These are phyloP conservation scores for Cyclotella sp. DNA, from an alignment of 108 stramenopile species.

Conservation along the genomic window DNA sequence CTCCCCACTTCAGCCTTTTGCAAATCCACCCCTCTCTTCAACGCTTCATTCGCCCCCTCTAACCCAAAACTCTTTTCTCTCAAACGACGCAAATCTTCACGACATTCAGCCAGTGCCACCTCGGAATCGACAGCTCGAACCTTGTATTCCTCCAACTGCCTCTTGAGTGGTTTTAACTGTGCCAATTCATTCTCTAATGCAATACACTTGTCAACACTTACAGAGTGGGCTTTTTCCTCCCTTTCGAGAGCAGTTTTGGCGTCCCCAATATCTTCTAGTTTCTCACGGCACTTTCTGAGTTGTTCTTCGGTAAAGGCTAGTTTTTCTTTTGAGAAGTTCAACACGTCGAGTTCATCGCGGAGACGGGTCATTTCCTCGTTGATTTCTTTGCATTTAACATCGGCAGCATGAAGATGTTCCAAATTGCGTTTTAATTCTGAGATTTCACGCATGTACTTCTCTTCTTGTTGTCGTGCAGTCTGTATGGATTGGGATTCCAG, in stretches of 20 bases:
- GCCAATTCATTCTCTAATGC: conserved; percentile 77
- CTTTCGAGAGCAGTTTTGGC: conserved; percentile 71
- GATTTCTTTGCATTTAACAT: conserved; percentile 35
- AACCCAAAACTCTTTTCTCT: conserved; percentile 51
- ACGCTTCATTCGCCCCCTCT: conserved; percentile 51
- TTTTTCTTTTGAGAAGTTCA: conserved; percentile 63
- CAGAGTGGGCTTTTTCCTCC: conserved; percentile 81
- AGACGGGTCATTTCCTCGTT: conserved; percentile 61
- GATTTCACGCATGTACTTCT: conserved; percentile 50
- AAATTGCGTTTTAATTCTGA: conserved; percentile 49
- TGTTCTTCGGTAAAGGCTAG: conserved; percentile 67
- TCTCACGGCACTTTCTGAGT: conserved; percentile 69
- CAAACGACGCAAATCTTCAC: conserved; percentile 56
- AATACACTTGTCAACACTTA: conserved; percentile 74
- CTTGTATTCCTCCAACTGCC: conserved; percentile 85
- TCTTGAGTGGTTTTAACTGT: conserved; percentile 64
- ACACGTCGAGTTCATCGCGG: conserved; percentile 80
- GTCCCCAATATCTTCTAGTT: conserved; percentile 69
- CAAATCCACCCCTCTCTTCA: conserved; percentile 46
- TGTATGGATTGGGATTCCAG: conserved; percentile 57
- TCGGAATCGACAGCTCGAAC: conserved; percentile 74
- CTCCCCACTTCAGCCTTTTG: conserved; percentile 71
- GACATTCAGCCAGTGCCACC: conserved; percentile 71
- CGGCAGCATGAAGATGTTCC: conserved; percentile 35
- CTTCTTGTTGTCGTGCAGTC: conserved; percentile 45